Percentiles rank a stretch among this genome's conserved stretches.
phyloP scores from a whole-genome alignment of 2,329 filamentous ascomycete species.

The Claviceps quebecensis region DNA sequence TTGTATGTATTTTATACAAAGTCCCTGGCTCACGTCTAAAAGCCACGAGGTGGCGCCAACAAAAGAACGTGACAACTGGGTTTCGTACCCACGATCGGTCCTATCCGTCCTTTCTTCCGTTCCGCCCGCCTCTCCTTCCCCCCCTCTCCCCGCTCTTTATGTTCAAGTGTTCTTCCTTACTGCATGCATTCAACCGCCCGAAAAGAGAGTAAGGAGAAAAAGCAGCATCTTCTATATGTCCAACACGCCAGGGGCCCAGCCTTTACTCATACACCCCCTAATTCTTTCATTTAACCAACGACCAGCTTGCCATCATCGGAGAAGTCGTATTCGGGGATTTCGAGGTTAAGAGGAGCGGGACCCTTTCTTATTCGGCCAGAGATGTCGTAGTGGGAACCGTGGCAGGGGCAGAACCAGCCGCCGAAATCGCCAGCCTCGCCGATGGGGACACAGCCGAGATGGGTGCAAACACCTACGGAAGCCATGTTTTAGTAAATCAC shows the following conservation, averaged over 20 bases:
- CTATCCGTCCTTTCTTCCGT: not conserved
- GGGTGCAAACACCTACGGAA: slow-evolving; percentile 82
- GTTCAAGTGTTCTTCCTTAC: not conserved
- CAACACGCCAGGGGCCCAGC: not conserved
- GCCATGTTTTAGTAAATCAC: not conserved
- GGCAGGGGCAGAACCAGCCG: slow-evolving; percentile 99
- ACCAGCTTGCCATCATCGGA: slow-evolving; percentile 75
- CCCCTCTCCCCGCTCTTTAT: slow-evolving; percentile 4
- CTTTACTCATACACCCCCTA: slow-evolving; percentile 11
- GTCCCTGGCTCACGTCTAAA: slow-evolving; percentile 21
- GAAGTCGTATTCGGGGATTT: slow-evolving; percentile 88
- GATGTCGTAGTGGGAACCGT: slow-evolving; percentile 99
- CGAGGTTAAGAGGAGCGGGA: slow-evolving; percentile 92
- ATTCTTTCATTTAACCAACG: slow-evolving; percentile 60
- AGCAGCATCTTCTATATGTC: slow-evolving; percentile 7
- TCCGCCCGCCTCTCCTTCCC: slow-evolving; percentile 5
- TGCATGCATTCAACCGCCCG: slow-evolving; percentile 7
- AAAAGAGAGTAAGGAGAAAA: not conserved
- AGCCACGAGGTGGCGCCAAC: slow-evolving; percentile 17
- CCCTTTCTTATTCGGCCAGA: slow-evolving; percentile 96
- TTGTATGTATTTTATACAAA: slow-evolving; percentile 23
- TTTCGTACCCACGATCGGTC: not conserved
- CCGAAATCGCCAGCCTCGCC: slow-evolving; percentile 96
- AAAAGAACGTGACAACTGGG: slow-evolving; percentile 7
- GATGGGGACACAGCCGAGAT: slow-evolving; percentile 97